Percentiles rank a stretch among this genome's conserved stretches.
phyloP scores from a whole-genome alignment of 805 yeast species.

The Candida piceae region DNA sequence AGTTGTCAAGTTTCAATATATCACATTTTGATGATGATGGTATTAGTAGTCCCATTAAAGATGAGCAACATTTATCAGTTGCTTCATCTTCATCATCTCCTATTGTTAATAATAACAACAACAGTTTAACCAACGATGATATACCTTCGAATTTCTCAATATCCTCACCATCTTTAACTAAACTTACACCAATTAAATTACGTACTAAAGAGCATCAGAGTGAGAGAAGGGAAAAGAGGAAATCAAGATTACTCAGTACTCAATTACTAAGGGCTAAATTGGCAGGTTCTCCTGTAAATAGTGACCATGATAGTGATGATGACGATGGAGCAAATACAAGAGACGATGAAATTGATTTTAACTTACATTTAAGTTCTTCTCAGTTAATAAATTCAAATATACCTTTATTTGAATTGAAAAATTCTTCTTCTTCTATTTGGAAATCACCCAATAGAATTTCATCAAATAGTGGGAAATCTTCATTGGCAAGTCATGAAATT shows the following conservation, averaged over 20 bases:
- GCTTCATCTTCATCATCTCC: not conserved
- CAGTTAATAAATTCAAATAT: too few relatives aligned
- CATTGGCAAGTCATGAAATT: conserved; percentile 16
- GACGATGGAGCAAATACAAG: not conserved
- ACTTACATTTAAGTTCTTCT: too few relatives aligned
- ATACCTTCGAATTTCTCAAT: not conserved
- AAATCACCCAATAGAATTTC: too few relatives aligned
- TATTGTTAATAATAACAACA: not conserved
- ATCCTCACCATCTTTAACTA: conserved; percentile 1
- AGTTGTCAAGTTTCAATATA: conserved; percentile 7
- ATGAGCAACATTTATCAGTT: not conserved
- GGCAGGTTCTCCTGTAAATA: conserved; percentile 16
- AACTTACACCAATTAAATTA: conserved; percentile 8
- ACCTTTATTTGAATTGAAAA: conserved; percentile 11
- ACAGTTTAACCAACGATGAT: not conserved
- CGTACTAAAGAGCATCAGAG: conserved; percentile 11
- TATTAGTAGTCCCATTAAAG: not conserved
- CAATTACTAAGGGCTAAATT: conserved; percentile 12
- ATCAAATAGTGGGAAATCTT: conserved; percentile 8
- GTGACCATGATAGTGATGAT: conserved; percentile 9
- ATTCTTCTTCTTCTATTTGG: too few relatives aligned
- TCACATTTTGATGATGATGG: conserved; percentile 2
- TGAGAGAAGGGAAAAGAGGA: conserved; percentile 14
- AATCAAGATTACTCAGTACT: conserved; percentile 14
- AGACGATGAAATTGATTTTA: too few relatives aligned